Base-by-base conservation (phyloP, 1,139 yeast species). In the Saccharomyces hybrid region DNA sequence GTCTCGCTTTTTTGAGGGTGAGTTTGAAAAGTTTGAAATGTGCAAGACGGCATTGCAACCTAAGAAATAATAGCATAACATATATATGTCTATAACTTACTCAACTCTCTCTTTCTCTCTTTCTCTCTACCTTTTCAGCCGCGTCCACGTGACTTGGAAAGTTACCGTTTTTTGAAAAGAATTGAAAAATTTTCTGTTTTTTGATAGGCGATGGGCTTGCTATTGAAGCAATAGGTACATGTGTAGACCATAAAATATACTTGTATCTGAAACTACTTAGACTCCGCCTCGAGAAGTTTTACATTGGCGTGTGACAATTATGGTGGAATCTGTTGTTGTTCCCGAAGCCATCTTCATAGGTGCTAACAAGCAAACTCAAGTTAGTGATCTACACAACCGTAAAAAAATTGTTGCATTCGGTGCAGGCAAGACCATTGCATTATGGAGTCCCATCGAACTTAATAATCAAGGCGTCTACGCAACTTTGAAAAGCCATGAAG, bases 301-400 rank as follows among this genome's bases (percentile, higher is more conserved):
- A 42, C 20, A 7, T 13, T 4, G 28, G 26, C 52, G 16, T 27
- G 34, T 23, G 11, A 23, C 26, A 41, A 50, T 26, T 26, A 56
- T 57, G 58, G 51, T 48, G 9, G 41, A 16, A 38, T 6, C 30
- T 47, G 50, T 58, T 47, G 50, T 58, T 25, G 52, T 47, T 32
- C 52, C 62, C 1, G 86, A 83, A 56, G 87, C 86, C 47, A 75
- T 85, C 7, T 84, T 88, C 61, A 76, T 84, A 14, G 97, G 97
- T 6, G 95, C 91, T 32, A 89, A 89, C 67, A 80, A 81, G 59
- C 91, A 86, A 63, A 78, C 86, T 11, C 81, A 79, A 61, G 84
- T 81, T 4, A 80, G 88, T 8, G 95, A 84, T 63, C 81, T 78
- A 65, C 75, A 77, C 59, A 58, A 68, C 0, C 56, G 57, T 0